Percentiles rank a stretch among this genome's conserved stretches.
Evolutionary conservation across 2,329 filamentous ascomycete species (phyloP).

Genomic region (Aspergillus intermedius): DNA sequence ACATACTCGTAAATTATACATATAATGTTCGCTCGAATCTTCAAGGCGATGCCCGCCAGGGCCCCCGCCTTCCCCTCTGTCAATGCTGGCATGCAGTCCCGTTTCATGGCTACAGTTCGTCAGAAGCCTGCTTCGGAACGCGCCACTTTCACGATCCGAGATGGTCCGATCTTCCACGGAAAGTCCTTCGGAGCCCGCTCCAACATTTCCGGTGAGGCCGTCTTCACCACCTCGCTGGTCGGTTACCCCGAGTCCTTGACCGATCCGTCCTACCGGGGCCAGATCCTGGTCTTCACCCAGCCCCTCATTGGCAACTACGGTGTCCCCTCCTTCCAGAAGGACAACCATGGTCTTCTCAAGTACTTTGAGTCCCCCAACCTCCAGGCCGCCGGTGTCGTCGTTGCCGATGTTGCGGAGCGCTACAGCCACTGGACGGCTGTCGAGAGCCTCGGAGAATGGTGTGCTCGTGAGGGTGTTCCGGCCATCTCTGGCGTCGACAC

Average conservation of each 20-base stretch:
- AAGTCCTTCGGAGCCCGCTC: constrained; percentile 94
- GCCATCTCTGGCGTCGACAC: constrained; percentile 97
- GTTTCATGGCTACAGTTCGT: constrained; percentile 59
- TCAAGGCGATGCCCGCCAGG: constrained; percentile 47
- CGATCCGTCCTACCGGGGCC: constrained; percentile 63
- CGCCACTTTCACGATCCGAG: constrained; percentile 92
- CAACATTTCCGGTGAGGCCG: constrained; percentile 95
- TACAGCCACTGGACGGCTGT: constrained; percentile 99
- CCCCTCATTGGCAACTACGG: constrained; percentile 98
- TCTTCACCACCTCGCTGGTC: constrained; percentile 96
- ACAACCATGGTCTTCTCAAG: constrained; percentile 84
- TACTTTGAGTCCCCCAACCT: constrained; percentile 99
- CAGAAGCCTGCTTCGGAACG: constrained; percentile 66
- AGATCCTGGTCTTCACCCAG: constrained; percentile 97
- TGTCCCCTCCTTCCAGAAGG: constrained; percentile 77
- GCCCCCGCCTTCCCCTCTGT: constrained; percentile 39
- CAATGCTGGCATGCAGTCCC: constrained; percentile 31
- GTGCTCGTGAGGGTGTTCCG: constrained; percentile 88
- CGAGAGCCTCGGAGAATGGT: constrained; percentile 89
- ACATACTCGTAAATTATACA: constrained; percentile 7
- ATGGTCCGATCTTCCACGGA: constrained; percentile 92
- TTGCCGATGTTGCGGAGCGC: constrained; percentile 84
- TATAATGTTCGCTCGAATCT: constrained; percentile 51
- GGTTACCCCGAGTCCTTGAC: constrained; percentile 89
- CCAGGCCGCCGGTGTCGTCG: constrained; percentile 91